Evolutionary conservation across 306 rosid genomes (phyloP).

Genomic region (Cyamopsis tetragonoloba): DNA sequence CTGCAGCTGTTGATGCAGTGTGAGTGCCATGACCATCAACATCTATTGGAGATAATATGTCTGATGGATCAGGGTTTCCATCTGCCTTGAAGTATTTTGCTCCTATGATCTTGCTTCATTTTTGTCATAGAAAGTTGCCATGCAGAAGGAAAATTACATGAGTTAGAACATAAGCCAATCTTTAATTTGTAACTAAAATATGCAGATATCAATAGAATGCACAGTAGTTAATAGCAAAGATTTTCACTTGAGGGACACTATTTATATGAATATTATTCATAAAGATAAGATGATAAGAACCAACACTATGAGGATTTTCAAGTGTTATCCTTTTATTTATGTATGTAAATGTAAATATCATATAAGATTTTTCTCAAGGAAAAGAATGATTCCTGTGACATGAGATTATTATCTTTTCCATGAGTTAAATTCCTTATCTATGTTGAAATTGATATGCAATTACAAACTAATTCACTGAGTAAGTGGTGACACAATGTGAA

Average conservation of each 20-base stretch:
- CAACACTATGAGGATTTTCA: neutral
- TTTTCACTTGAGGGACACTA: neutral
- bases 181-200: neutral
- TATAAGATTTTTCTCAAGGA: neutral
- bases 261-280: neutral
- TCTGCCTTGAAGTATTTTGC: conserved; percentile 88
- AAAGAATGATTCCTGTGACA: too few relatives aligned
- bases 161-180: conserved; percentile 16
- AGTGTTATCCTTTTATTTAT: neutral
- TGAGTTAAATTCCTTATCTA: neutral
- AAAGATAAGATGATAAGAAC: too few relatives aligned
- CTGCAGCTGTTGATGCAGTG: conserved; percentile 76
- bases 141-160: conserved; percentile 10
- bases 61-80: conserved; percentile 42
- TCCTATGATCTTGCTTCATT: conserved; percentile 76
- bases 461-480: neutral
- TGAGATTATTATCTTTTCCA: neutral
- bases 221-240: neutral
- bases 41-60: conserved; percentile 70
- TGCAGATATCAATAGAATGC: neutral
- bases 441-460: neutral
- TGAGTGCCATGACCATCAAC: conserved; percentile 85
- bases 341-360: too few relatives aligned
- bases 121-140: conserved; percentile 3
- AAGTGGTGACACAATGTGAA: neutral